Evolutionary conservation across 805 yeast genomes (phyloP).

Genomic region (Wickerhamiella lipophila): DNA sequence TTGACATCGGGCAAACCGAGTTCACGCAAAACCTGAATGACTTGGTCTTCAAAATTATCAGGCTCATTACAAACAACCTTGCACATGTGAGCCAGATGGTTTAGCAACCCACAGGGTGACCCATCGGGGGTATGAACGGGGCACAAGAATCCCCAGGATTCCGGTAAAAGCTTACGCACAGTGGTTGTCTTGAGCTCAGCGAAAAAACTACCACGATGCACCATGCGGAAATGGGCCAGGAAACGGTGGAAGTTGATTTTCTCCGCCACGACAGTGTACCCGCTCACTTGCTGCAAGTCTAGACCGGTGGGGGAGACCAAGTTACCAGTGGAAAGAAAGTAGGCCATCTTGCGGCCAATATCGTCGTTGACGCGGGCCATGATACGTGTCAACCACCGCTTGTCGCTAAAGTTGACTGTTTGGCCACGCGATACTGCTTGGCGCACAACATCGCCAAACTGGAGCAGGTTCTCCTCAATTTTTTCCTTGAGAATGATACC

Average conservation of each 20-base stretch:
- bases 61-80: constrained; percentile 50
- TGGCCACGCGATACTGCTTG: constrained; percentile 66
- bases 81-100: constrained; percentile 95
- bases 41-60: constrained; percentile 10
- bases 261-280: constrained; percentile 97
- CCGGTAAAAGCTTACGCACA: constrained; percentile 90
- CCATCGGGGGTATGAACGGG: constrained; percentile 99
- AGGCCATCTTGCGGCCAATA: constrained; percentile 87
- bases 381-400: constrained; percentile 70
- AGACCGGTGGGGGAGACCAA: constrained; percentile 93
- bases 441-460: constrained; percentile 58
- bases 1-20: constrained; percentile 68
- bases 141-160: constrained; percentile 97
- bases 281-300: constrained; percentile 94
- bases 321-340: constrained; percentile 93
- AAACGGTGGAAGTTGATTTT: constrained; percentile 95
- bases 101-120: constrained; percentile 94
- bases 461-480: constrained; percentile 79
- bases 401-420: constrained; percentile 71
- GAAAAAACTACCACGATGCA: constrained; percentile 97
- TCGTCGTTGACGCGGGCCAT: constrained; percentile 75
- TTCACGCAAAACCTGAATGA: constrained; percentile 49
- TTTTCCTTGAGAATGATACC: constrained; percentile 96
- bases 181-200: constrained; percentile 96
- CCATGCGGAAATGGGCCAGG: constrained; percentile 98